These are phyloP conservation scores for Trypanosoma scelopori DNA, from an alignment of 208 protist species.

Conservation along the genomic window DNA sequence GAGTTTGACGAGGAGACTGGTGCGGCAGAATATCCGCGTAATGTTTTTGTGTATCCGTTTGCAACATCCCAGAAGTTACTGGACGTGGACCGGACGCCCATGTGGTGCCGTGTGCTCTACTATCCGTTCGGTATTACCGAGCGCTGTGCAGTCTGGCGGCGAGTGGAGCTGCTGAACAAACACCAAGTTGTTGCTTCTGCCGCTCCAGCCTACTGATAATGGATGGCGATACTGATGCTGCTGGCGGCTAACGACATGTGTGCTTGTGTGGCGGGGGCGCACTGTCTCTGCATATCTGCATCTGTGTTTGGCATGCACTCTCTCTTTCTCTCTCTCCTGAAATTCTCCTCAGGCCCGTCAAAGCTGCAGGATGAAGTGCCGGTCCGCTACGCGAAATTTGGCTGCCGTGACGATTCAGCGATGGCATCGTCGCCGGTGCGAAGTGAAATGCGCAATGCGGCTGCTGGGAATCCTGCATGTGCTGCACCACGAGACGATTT, in stretches of 20 bases:
- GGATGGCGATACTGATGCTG: no score
- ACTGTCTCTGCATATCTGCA: no score
- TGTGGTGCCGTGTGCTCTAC: constrained; percentile 73
- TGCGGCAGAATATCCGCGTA: constrained; percentile 12
- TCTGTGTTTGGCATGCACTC: neutral
- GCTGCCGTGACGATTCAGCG: constrained; percentile 35
- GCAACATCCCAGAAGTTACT: constrained; percentile 32
- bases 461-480: constrained; percentile 31
- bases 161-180: constrained; percentile 34
- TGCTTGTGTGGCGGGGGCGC: no score
- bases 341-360: no score
- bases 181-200: neutral
- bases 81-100: constrained; percentile 51
- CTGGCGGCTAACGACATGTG: no score
- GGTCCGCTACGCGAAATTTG: constrained; percentile 10
- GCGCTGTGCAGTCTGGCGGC: constrained; percentile 44
- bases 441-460: constrained; percentile 10
- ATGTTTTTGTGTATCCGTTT: constrained; percentile 26
- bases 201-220: no score
- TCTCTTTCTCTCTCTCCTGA: no score
- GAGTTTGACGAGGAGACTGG: constrained; percentile 10
- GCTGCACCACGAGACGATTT: constrained; percentile 14
- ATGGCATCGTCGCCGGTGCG: constrained; percentile 20
- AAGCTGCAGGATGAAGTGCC: constrained; percentile 13
- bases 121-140: constrained; percentile 62